These are phyloP conservation scores for Cubamyces sp. DNA, from an alignment of 768 basidiomycete genomes.

Conservation along the genomic window DNA sequence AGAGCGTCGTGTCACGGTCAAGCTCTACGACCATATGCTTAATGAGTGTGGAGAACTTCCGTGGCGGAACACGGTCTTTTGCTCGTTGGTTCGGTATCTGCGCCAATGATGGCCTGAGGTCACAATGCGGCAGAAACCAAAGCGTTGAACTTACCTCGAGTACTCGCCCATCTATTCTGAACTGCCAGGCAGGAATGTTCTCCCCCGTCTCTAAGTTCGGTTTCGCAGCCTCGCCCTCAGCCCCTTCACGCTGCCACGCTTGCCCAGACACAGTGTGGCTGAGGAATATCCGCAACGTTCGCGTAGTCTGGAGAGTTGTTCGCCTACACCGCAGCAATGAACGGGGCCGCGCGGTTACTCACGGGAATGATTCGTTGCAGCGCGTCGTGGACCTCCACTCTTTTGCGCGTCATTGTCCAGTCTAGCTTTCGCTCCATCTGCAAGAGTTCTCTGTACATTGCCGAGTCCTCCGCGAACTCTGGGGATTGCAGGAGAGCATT, in stretches of 20 bases:
- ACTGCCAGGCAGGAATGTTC: constrained; percentile 86
- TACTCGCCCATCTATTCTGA: constrained; percentile 86
- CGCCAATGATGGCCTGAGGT: not conserved
- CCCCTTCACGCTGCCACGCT: constrained; percentile 69
- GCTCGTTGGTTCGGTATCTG: constrained; percentile 65
- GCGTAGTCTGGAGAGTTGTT: constrained; percentile 59
- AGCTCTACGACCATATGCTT: constrained; percentile 86
- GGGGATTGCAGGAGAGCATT: constrained; percentile 75
- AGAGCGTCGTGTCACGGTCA: constrained; percentile 80
- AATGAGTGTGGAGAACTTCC: constrained; percentile 86
- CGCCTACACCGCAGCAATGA: constrained; percentile 4
- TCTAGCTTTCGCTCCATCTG: constrained; percentile 92
- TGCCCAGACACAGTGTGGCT: constrained; percentile 89
- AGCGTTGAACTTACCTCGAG: constrained; percentile 62
- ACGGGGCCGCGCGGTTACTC: constrained; percentile 26
- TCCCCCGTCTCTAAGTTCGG: constrained; percentile 81
- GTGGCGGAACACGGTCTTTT: constrained; percentile 62
- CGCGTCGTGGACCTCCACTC: constrained; percentile 90
- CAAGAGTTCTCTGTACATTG: constrained; percentile 83
- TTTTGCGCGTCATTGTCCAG: constrained; percentile 93
- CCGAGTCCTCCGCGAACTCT: constrained; percentile 79
- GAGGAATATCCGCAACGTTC: constrained; percentile 83
- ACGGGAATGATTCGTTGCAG: constrained; percentile 74
- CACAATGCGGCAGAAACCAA: not conserved
- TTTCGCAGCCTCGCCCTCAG: constrained; percentile 43